phyloP scores from a whole-genome alignment of 805 yeast genomes.

The Candida orba region DNA sequence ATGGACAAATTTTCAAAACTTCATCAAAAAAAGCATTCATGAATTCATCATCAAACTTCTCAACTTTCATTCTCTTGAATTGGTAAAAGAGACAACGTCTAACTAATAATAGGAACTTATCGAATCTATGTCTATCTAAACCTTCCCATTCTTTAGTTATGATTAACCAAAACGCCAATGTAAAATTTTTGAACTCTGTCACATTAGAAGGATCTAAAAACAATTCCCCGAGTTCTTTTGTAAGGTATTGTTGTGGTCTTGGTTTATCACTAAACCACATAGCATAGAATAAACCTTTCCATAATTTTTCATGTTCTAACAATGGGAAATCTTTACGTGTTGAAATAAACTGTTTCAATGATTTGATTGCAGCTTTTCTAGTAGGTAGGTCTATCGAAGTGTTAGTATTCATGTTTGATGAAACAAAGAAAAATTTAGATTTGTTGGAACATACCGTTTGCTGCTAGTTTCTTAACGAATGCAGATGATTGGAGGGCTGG shows the following conservation, averaged over 20 bases:
- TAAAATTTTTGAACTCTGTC: constrained; percentile 42
- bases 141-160: constrained; percentile 75
- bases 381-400: constrained; percentile 43
- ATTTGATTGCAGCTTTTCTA: constrained; percentile 65
- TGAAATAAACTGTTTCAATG: constrained; percentile 52
- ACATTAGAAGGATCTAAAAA: constrained; percentile 35
- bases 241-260: constrained; percentile 81
- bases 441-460: constrained; percentile 42
- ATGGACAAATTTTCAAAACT: constrained; percentile 33
- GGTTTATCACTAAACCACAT: constrained; percentile 98
- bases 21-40: constrained; percentile 40
- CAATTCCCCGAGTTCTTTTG: constrained; percentile 58
- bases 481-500: constrained; percentile 28
- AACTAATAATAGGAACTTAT: constrained; percentile 75
- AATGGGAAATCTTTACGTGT: constrained; percentile 31
- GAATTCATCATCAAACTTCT: constrained; percentile 47
- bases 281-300: constrained; percentile 93
- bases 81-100: constrained; percentile 68
- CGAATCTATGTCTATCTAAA: constrained; percentile 78
- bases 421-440: neutral
- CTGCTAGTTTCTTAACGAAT: constrained; percentile 77
- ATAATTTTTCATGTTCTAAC: constrained; percentile 59
- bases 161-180: constrained; percentile 74
- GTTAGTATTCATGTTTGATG: neutral
- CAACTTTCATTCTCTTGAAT: constrained; percentile 45